Base-by-base conservation (phyloP, 257 asterid species). In the Solanum sitiens region DNA sequence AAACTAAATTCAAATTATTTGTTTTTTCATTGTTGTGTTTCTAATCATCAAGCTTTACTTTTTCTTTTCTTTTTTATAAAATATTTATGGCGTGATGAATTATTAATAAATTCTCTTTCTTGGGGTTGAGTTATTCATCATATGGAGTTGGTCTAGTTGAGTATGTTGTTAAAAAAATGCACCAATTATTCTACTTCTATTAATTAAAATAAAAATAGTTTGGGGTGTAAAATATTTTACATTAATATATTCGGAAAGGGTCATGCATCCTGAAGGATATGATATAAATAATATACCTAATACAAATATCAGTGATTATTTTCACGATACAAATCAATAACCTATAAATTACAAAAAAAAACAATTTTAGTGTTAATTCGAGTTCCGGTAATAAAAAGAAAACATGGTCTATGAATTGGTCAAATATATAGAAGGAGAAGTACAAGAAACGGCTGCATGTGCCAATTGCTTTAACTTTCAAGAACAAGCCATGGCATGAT, bases 271-370 rank as follows among this genome's bases (percentile, higher is more conserved):
- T 0, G 6, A 53, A 6, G 7, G 8, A 53, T 53, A 15, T 53
- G 63, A 53, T 53, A 15, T 53, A 15, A 42, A 0, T 12, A 44
- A 44, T 15, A 3, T 44, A 5, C 10, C 14, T n/a, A 63, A 2
- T 23, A 10, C 0, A 23, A 63, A 3, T 63, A 63, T 63, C 23
- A n/a, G 1, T 63, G 7, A 0, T 7, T 63, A 63, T 8, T 23
- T 63, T 23, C 1, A 23, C 0, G 15, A 4, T 2, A 23, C 15
- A 9, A 8, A 21, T 21, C 0, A 3, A 0, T 20, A 0, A 20
- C 25, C 12, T 21, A 59, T 59, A 61, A 61, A 8, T 61, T 4
- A 56, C n/a, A 56, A 4, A 3, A 0, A 0, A 27, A 61, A 0
- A 61, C 0, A 61, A 21, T n/a, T 61, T 61, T 61, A 61, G 0